Evolutionary conservation across 2,329 filamentous ascomycete genomes (phyloP).

Genomic region (Aspergillus candidus): DNA sequence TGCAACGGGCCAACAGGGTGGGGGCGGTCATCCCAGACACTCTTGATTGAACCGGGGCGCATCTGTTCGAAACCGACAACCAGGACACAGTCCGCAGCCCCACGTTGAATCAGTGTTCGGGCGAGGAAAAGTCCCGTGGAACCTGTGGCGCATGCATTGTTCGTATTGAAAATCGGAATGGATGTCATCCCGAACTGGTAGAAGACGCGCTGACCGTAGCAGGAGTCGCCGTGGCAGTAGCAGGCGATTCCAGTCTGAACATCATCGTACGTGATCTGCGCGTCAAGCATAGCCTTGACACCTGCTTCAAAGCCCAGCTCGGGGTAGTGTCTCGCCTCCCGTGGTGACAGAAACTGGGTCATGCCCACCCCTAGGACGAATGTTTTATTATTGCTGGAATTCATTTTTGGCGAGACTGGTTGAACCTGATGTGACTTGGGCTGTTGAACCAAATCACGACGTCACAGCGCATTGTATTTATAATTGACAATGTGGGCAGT

Average conservation of each 20-base stretch:
- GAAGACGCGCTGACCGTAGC: slow-evolving; percentile 90
- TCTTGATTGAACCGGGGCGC: slow-evolving; percentile 78
- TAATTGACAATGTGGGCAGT: too few relatives aligned
- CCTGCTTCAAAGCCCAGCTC: slow-evolving; percentile 89
- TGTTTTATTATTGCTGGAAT: background rate
- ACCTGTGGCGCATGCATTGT: slow-evolving; percentile 98
- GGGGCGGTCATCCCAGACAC: slow-evolving; percentile 60
- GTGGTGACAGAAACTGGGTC: slow-evolving; percentile 98
- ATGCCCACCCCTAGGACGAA: slow-evolving; percentile 97
- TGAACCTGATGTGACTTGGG: too few relatives aligned
- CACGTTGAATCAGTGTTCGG: slow-evolving; percentile 67
- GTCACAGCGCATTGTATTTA: too few relatives aligned
- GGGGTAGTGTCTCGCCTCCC: slow-evolving; percentile 86
- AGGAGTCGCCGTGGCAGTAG: slow-evolving; percentile 94
- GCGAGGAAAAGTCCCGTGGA: slow-evolving; percentile 81
- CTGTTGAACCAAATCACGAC: too few relatives aligned
- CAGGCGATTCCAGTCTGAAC: slow-evolving; percentile 93
- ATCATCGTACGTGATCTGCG: slow-evolving; percentile 87
- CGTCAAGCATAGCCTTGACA: slow-evolving; percentile 69
- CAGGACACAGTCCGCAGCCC: slow-evolving; percentile 79
- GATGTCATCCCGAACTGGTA: slow-evolving; percentile 97
- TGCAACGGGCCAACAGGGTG: slow-evolving; percentile 67
- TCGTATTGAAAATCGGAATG: slow-evolving; percentile 95
- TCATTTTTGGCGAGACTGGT: too few relatives aligned
- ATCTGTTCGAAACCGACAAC: slow-evolving; percentile 99